A percentile compares a stretch with the other conserved stretches of the same genome.
Evolutionary conservation across 805 yeast species (phyloP).

Genomic region (Suhomyces xylopsoci): DNA sequence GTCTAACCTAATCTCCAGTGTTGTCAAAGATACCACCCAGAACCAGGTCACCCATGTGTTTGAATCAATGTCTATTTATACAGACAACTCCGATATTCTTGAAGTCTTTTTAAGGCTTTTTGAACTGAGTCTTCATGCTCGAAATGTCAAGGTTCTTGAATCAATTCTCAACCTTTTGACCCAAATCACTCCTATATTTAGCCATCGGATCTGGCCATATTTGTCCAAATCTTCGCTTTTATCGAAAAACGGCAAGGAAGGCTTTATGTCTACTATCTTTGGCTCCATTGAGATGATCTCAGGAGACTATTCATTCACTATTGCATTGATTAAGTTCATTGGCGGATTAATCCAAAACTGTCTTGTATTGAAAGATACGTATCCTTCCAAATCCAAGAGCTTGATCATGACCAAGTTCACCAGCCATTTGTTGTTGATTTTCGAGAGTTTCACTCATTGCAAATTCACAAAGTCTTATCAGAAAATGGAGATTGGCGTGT

Average conservation of each 20-base stretch:
- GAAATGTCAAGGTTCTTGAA: constrained; percentile 46
- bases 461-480: constrained; percentile 55
- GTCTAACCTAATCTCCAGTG: constrained; percentile 47
- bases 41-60: constrained; percentile 22
- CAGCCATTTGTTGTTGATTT: constrained; percentile 59
- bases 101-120: constrained; percentile 64
- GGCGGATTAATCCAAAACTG: constrained; percentile 52
- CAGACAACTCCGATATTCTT: constrained; percentile 55
- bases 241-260: constrained; percentile 59
- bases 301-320: constrained; percentile 65
- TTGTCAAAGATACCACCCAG: constrained; percentile 39
- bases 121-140: constrained; percentile 61
- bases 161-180: constrained; percentile 50
- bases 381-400: constrained; percentile 38
- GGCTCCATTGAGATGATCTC: constrained; percentile 71
- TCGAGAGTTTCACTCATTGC: constrained; percentile 74
- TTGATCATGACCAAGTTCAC: constrained; percentile 54
- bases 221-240: constrained; percentile 64
- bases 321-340: constrained; percentile 55
- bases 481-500: constrained; percentile 57
- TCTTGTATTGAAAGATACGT: constrained; percentile 34
- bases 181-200: constrained; percentile 45
- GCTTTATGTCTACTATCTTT: constrained; percentile 56
- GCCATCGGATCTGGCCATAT: constrained; percentile 78
- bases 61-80: constrained; percentile 46